Percentiles rank a stretch among this genome's conserved stretches.
Conservation (phyloP, 1,284 basidiomycete species). For the Grifola frondosa region DNA sequence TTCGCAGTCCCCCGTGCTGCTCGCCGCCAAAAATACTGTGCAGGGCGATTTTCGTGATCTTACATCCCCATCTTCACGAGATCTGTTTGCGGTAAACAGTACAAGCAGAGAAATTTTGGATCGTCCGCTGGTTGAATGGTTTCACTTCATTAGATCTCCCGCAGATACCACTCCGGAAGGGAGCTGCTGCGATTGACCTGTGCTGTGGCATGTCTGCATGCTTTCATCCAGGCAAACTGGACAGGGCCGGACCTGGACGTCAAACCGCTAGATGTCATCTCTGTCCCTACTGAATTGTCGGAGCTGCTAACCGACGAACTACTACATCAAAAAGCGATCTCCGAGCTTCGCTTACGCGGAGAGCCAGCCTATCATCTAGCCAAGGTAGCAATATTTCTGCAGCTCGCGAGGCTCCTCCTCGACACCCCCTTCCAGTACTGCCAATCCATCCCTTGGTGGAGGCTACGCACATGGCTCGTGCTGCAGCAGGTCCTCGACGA, state of each 20-base stretch:
- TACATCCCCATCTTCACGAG: slow-evolving; percentile 47
- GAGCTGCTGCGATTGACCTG: slow-evolving; percentile 65
- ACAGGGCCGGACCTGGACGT: slow-evolving; percentile 88
- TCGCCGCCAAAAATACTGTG: slow-evolving; percentile 34
- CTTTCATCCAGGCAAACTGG: slow-evolving; percentile 95
- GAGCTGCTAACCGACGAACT: slow-evolving; percentile 44
- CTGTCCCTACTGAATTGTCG: slow-evolving; percentile 31
- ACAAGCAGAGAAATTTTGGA: slow-evolving; percentile 28
- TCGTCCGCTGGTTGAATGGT: slow-evolving; percentile 36
- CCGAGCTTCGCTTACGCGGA: slow-evolving; percentile 81
- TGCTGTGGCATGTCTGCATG: slow-evolving; percentile 81
- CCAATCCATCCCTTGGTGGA: slow-evolving; percentile 72
- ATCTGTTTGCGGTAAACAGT: slow-evolving; percentile 40
- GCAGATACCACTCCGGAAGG: slow-evolving; percentile 21
- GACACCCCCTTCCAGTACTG: slow-evolving; percentile 48
- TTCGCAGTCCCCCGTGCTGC: slow-evolving; percentile 22
- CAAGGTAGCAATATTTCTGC: slow-evolving; percentile 68
- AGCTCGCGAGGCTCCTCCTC: slow-evolving; percentile 75
- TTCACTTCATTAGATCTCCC: slow-evolving; percentile 30
- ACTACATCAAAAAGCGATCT: slow-evolving; percentile 69
- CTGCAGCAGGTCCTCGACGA: slow-evolving; percentile 90
- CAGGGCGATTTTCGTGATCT: slow-evolving; percentile 45
- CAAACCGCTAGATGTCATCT: slow-evolving; percentile 51
- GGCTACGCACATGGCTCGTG: slow-evolving; percentile 68
- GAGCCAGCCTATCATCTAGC: slow-evolving; percentile 97